A percentile compares a stretch with the other conserved stretches of the same genome.
Evolutionary conservation across 441 rosid genomes (phyloP).

Genomic region (Bruguiera hainesii): DNA sequence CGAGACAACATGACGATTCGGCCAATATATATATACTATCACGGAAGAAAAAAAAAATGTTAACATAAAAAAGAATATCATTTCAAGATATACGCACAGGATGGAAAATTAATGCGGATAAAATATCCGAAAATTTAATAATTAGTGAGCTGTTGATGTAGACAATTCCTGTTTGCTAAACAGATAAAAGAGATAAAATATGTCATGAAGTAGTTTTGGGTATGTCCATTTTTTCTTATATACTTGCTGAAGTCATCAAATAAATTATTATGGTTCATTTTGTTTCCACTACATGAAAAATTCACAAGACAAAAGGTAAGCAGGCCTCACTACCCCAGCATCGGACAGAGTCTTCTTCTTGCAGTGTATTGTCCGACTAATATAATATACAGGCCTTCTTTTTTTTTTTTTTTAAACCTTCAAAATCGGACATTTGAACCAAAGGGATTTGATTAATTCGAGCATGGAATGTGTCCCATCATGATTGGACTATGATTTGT

Average conservation of each 20-base stretch:
- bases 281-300: conserved; percentile 20
- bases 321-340: conserved; percentile 5
- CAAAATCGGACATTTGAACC: no score
- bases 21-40: no score
- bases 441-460: no score
- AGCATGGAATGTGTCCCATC: background rate
- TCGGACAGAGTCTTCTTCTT: conserved; percentile 23
- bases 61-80: background rate
- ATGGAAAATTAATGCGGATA: conserved; percentile 30
- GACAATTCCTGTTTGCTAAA: background rate
- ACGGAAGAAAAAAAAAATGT: background rate
- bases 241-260: conserved; percentile 19
- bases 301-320: conserved; percentile 17
- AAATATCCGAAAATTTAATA: conserved; percentile 8
- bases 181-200: conserved; percentile 16
- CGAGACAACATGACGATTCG: no score
- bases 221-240: conserved; percentile 20
- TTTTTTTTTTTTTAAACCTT: no score
- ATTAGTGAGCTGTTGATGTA: background rate
- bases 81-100: conserved; percentile 8
- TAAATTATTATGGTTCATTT: conserved; percentile 14
- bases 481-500: conserved; percentile 17
- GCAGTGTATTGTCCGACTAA: no score
- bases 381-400: no score
- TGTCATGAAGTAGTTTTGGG: conserved; percentile 19